These are phyloP conservation scores for Amanita muscaria DNA, from an alignment of 768 basidiomycete genomes.

Conservation along the genomic window DNA sequence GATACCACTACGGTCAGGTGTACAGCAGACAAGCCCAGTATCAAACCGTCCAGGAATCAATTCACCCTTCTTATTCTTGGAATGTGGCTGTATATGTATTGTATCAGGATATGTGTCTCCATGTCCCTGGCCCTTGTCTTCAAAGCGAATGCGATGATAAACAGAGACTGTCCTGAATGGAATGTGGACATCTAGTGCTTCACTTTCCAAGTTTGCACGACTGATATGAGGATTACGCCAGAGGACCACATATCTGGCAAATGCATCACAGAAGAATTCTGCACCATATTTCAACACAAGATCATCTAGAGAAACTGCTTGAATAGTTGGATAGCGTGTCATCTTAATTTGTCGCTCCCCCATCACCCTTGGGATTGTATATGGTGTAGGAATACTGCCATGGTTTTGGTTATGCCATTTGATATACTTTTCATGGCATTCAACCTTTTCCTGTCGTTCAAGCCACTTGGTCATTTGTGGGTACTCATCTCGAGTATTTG, in stretches of 20 bases:
- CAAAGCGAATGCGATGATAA: neutral
- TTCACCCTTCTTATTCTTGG: neutral
- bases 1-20: conserved; percentile 2
- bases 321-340: neutral
- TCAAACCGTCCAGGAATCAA: neutral
- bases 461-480: neutral
- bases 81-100: neutral
- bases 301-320: neutral
- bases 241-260: neutral
- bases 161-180: neutral
- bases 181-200: neutral
- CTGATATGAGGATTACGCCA: neutral
- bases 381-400: no score
- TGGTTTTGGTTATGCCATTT: no score
- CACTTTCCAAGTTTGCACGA: neutral
- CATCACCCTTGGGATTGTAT: neutral
- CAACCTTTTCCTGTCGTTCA: neutral
- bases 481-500: neutral
- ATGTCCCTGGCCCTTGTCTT: no score
- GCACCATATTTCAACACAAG: neutral
- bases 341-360: neutral
- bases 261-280: conserved; percentile 4
- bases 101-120: neutral
- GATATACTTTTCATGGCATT: neutral
- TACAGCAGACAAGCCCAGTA: neutral